These are phyloP conservation scores for Gaillardinia entomophila DNA, from an alignment of 805 yeast genomes.

Conservation along the genomic window DNA sequence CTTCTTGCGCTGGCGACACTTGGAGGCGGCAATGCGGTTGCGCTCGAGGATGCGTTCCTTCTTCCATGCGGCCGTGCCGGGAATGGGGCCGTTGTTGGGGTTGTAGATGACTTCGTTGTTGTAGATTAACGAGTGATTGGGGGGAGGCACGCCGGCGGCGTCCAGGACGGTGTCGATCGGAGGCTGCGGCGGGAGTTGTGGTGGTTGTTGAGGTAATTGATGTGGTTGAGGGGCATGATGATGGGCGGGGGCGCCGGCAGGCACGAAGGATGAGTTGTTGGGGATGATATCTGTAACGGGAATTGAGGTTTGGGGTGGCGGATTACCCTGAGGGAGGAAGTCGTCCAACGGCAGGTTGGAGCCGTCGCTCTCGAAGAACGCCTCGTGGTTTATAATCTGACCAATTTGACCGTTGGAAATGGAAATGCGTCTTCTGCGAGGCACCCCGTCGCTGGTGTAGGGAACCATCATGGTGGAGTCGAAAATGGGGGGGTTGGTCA, in stretches of 20 bases:
- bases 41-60: slow-evolving; percentile 56
- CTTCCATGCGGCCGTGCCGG: slow-evolving; percentile 66
- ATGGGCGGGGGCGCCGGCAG: neutral
- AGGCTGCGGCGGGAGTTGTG: slow-evolving; percentile 1
- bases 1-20: slow-evolving; percentile 63
- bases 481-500: slow-evolving; percentile 43
- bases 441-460: slow-evolving; percentile 24
- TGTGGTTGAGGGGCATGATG: slow-evolving; percentile 2
- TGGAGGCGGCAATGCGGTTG: slow-evolving; percentile 63
- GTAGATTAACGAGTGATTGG: slow-evolving; percentile 46
- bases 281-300: neutral
- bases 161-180: neutral
- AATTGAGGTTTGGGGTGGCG: slow-evolving; percentile 1
- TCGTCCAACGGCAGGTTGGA: slow-evolving; percentile 13
- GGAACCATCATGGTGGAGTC: slow-evolving; percentile 38
- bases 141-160: slow-evolving; percentile 42
- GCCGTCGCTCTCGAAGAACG: slow-evolving; percentile 24
- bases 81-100: slow-evolving; percentile 50
- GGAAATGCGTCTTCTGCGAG: slow-evolving; percentile 61
- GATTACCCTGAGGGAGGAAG: slow-evolving; percentile 7
- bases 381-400: slow-evolving; percentile 52
- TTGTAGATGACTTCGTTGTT: slow-evolving; percentile 51
- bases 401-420: slow-evolving; percentile 84
- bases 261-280: neutral
- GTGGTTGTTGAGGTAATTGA: neutral